These are phyloP conservation scores for Gossypium lobatum DNA, from an alignment of 441 rosid genomes.

Conservation along the genomic window DNA sequence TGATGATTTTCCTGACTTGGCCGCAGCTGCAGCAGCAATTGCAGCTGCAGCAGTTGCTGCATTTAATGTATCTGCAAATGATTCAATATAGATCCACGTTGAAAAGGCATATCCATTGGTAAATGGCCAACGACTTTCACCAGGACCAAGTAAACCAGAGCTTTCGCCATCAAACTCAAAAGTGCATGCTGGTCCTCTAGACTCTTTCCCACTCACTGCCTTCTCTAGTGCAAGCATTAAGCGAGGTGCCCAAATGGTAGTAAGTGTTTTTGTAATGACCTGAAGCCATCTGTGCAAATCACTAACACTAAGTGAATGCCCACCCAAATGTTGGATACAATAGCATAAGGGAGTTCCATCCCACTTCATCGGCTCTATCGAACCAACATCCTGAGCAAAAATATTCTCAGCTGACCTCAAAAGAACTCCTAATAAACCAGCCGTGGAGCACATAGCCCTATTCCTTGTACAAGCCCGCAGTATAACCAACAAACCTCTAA, in stretches of 20 bases:
- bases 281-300: conserved; percentile 84
- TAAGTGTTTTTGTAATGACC: conserved; percentile 55
- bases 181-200: conserved; percentile 88
- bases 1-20: conserved; percentile 96
- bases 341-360: conserved; percentile 67
- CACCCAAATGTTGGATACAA: conserved; percentile 87
- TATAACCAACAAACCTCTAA: conserved; percentile 87
- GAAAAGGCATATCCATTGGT: conserved; percentile 90
- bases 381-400: conserved; percentile 56
- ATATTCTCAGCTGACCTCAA: conserved; percentile 81
- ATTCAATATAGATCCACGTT: conserved; percentile 98
- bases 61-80: conserved; percentile 97
- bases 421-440: conserved; percentile 87
- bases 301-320: conserved; percentile 78
- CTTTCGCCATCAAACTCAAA: conserved; percentile 99
- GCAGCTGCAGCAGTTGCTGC: conserved; percentile 99
- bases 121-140: conserved; percentile 99
- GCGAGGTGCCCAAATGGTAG: conserved; percentile 61
- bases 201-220: conserved; percentile 91
- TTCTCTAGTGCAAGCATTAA: conserved; percentile 84
- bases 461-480: conserved; percentile 95
- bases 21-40: conserved; percentile 97
- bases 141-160: conserved; percentile 99
- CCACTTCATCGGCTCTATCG: conserved; percentile 49
- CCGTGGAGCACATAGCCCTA: conserved; percentile 94